Evolutionary conservation across 768 basidiomycete genomes (phyloP).

Genomic region (Coprinopsis cinerea): DNA sequence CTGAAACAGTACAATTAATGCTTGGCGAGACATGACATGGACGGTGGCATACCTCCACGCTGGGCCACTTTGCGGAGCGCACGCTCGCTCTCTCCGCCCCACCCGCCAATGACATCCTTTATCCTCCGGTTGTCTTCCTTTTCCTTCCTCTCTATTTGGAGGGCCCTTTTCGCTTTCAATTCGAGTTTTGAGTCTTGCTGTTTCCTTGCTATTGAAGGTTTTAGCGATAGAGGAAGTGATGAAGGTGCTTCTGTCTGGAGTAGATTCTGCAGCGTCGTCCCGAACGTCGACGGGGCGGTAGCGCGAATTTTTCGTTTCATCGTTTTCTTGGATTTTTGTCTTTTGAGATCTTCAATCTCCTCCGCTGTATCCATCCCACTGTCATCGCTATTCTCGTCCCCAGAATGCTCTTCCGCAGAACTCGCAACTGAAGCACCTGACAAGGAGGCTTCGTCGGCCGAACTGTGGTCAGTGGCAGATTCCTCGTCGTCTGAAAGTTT

Average conservation of each 20-base stretch:
- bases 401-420: slow-evolving; percentile 18
- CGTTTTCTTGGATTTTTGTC: slow-evolving; percentile 70
- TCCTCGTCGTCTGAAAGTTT: slow-evolving; percentile 31
- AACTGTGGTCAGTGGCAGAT: slow-evolving; percentile 9
- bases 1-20: slow-evolving; percentile 26
- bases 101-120: slow-evolving; percentile 75
- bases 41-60: slow-evolving; percentile 58
- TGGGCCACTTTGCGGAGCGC: slow-evolving; percentile 79
- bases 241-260: slow-evolving; percentile 70
- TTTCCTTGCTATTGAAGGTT: slow-evolving; percentile 63
- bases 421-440: neutral
- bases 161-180: slow-evolving; percentile 59
- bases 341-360: slow-evolving; percentile 52
- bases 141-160: slow-evolving; percentile 67
- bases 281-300: slow-evolving; percentile 68
- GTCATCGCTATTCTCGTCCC: slow-evolving; percentile 18
- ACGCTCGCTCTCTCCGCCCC: slow-evolving; percentile 81
- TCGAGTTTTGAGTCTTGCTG: slow-evolving; percentile 76
- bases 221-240: slow-evolving; percentile 67
- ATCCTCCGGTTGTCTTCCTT: slow-evolving; percentile 66
- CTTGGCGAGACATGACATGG: neutral
- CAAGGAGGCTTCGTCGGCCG: slow-evolving; percentile 11
- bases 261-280: slow-evolving; percentile 65
- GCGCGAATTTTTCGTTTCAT: slow-evolving; percentile 80
- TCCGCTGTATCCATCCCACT: slow-evolving; percentile 47